phyloP scores from a whole-genome alignment of 2,329 filamentous ascomycete species.

The Talaromyces funiculosus region DNA sequence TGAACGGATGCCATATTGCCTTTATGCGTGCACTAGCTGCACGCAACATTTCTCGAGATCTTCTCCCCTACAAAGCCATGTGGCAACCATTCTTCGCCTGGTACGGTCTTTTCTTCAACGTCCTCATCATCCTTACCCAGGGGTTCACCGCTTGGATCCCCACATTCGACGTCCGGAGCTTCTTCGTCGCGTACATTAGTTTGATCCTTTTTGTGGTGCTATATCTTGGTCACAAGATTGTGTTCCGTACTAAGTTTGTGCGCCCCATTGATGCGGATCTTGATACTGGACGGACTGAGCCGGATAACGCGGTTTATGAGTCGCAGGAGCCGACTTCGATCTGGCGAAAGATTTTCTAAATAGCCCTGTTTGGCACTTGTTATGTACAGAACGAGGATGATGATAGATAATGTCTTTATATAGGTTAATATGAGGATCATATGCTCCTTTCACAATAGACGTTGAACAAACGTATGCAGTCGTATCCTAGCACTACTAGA shows the following conservation, averaged over 20 bases:
- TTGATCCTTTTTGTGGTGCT: slow-evolving; percentile 56
- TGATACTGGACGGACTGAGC: slow-evolving; percentile 33
- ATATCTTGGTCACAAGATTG: slow-evolving; percentile 49
- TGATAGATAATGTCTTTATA: neutral
- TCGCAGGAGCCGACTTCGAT: slow-evolving; percentile 26
- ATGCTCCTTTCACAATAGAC: neutral
- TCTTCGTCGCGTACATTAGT: slow-evolving; percentile 61
- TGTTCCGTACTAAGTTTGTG: slow-evolving; percentile 40
- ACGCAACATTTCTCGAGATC: slow-evolving; percentile 53
- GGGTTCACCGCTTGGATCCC: slow-evolving; percentile 64
- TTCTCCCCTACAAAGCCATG: slow-evolving; percentile 57
- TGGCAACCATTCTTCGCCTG: slow-evolving; percentile 60
- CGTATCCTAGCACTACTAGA: neutral
- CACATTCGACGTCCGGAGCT: slow-evolving; percentile 47
- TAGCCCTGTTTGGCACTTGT: neutral
- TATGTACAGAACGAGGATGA: neutral
- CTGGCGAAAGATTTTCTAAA: slow-evolving; percentile 22
- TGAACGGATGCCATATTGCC: slow-evolving; percentile 54
- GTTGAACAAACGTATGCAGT: neutral
- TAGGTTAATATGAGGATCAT: neutral
- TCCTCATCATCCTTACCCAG: slow-evolving; percentile 60
- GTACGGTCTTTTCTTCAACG: slow-evolving; percentile 61
- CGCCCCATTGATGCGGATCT: slow-evolving; percentile 39
- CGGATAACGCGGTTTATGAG: slow-evolving; percentile 33
- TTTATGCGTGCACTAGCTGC: slow-evolving; percentile 57